Evolutionary conservation across 2,329 filamentous ascomycete genomes (phyloP).

Genomic region (Fusarium mexicanum): DNA sequence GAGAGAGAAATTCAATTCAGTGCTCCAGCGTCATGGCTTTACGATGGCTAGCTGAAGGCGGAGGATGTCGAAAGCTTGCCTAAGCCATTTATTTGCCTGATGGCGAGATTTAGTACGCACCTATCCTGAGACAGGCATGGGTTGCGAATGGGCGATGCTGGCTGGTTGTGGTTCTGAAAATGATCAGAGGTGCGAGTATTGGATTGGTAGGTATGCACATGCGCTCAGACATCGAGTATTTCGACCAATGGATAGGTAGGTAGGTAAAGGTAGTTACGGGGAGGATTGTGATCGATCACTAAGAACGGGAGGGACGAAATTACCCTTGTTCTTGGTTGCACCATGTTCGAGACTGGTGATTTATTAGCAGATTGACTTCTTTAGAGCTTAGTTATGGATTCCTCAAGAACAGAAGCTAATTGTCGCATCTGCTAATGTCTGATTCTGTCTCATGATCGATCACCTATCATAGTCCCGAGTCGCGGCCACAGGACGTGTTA

Average conservation of each 20-base stretch:
- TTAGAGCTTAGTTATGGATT: neutral
- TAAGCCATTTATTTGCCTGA: conserved; percentile 2
- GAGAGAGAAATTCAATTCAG: conserved; percentile 5
- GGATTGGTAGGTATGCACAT: neutral
- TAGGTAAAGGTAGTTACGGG: neutral
- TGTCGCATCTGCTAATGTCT: neutral
- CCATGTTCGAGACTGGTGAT: neutral
- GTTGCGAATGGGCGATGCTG: neutral
- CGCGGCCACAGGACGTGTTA: neutral
- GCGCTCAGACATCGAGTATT: neutral
- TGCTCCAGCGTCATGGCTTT: conserved; percentile 1
- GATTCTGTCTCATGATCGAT: neutral
- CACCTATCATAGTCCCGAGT: neutral
- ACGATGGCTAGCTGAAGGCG: conserved; percentile 13
- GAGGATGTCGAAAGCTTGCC: conserved; percentile 18
- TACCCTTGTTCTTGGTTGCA: conserved; percentile 9
- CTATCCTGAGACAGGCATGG: neutral
- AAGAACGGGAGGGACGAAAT: conserved; percentile 7
- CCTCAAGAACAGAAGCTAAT: neutral
- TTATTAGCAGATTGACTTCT: neutral
- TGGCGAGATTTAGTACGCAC: neutral
- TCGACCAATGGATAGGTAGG: neutral
- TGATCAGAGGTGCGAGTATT: neutral
- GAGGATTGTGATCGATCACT: neutral
- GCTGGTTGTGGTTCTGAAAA: neutral